Evolutionary conservation across 176 grass and related monocot genomes (phyloP).

Genomic region (Neostapfia colusana): DNA sequence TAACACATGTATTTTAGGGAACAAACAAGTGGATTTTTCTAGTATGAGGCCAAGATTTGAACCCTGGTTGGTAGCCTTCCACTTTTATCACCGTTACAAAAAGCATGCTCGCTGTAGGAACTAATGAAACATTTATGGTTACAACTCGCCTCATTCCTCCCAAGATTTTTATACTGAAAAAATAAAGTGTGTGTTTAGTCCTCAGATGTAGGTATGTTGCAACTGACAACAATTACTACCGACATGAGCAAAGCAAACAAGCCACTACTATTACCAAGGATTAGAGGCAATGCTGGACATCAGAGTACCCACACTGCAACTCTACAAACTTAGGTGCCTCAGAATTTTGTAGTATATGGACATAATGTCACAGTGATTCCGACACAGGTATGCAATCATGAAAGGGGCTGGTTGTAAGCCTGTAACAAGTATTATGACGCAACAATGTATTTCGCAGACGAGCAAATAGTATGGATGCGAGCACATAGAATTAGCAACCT

Average conservation of each 20-base stretch:
- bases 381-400: background rate
- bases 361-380: constrained; percentile 1
- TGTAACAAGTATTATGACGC: background rate
- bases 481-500: background rate
- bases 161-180: background rate
- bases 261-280: constrained; percentile 6
- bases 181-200: background rate
- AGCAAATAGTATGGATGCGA: background rate
- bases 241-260: constrained; percentile 10
- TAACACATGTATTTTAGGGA: background rate
- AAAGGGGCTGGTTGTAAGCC: background rate
- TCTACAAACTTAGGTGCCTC: constrained; percentile 7
- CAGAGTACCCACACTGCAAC: background rate
- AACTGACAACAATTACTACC: background rate
- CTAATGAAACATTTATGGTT: background rate
- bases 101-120: too few species aligned
- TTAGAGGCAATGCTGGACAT: constrained; percentile 17
- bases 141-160: constrained; percentile 3
- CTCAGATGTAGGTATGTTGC: background rate
- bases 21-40: too few species aligned
- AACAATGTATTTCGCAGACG: background rate
- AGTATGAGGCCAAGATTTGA: too few species aligned
- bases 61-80: too few species aligned
- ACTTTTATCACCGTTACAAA: too few species aligned
- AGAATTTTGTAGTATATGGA: constrained; percentile 4